Conservation (phyloP, 163 green algal species). For the Volvox carteri region DNA sequence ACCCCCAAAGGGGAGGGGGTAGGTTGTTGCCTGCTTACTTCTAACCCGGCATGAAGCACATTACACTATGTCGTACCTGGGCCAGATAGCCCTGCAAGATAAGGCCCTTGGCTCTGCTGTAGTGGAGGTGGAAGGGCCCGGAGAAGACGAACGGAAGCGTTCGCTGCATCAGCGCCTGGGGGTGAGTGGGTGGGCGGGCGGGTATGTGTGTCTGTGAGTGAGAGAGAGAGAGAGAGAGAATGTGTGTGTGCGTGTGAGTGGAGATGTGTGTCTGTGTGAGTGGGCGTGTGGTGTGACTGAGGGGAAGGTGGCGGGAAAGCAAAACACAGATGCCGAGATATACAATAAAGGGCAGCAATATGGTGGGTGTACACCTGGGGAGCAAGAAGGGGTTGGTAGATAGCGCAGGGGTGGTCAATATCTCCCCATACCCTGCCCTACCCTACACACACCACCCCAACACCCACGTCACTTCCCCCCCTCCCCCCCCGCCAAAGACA, state of each 20-base stretch:
- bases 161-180: conserved; percentile 1
- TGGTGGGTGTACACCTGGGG: too few relatives aligned
- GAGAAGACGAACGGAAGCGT: neutral
- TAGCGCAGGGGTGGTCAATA: too few relatives aligned
- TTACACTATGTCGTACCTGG: conserved; percentile 3
- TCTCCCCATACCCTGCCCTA: neutral
- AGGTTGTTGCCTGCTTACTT: too few relatives aligned
- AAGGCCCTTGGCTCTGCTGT: neutral
- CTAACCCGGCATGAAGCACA: too few relatives aligned
- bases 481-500: neutral
- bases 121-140: conserved; percentile 31
- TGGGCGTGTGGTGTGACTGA: too few relatives aligned
- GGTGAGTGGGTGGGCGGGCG: too few relatives aligned
- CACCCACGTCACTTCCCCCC: neutral
- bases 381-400: too few relatives aligned
- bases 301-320: too few relatives aligned
- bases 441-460: neutral
- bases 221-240: neutral
- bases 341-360: too few relatives aligned
- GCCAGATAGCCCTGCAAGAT: neutral
- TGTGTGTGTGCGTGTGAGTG: neutral
- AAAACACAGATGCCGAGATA: too few relatives aligned
- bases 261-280: too few relatives aligned
- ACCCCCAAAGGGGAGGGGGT: too few relatives aligned
- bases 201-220: neutral